phyloP scores from a whole-genome alignment of 2,329 filamentous ascomycete genomes.

The Epichloe bromicola region DNA sequence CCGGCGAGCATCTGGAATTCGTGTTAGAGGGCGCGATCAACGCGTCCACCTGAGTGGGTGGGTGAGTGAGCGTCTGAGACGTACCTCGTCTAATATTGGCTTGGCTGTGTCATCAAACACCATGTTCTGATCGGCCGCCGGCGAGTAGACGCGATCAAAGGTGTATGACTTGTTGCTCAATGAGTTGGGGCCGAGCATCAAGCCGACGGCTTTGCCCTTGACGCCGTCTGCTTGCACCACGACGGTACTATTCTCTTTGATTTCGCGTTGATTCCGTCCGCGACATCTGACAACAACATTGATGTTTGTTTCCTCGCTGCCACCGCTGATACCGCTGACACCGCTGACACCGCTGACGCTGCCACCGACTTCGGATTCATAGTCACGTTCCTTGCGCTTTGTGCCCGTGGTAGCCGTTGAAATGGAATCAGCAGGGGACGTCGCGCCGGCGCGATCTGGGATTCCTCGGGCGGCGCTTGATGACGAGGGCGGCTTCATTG shows the following conservation, averaged over 20 bases:
- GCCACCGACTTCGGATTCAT: conserved; percentile 43
- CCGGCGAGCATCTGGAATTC: conserved; percentile 68
- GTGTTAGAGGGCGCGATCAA: background rate
- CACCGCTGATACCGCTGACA: too few species aligned
- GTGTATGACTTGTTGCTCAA: conserved; percentile 92
- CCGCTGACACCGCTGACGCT: conserved; percentile 2
- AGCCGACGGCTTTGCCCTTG: conserved; percentile 68
- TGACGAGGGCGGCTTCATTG: conserved; percentile 2
- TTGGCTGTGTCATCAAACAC: conserved; percentile 91
- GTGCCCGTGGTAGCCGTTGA: conserved; percentile 37
- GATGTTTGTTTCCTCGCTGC: conserved; percentile 82
- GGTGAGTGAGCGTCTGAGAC: conserved; percentile 10
- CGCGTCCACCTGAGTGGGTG: background rate
- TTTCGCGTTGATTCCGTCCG: conserved; percentile 83
- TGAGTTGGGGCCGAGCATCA: conserved; percentile 86
- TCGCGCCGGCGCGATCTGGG: conserved; percentile 4
- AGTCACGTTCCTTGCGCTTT: conserved; percentile 83
- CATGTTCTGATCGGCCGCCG: conserved; percentile 84
- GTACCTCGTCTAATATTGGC: conserved; percentile 83
- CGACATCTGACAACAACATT: conserved; percentile 93
- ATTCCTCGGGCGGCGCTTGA: conserved; percentile 1
- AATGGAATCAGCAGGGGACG: conserved; percentile 55
- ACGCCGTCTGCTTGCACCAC: conserved; percentile 82
- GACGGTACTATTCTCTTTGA: conserved; percentile 87
- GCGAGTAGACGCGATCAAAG: conserved; percentile 95